phyloP scores from a whole-genome alignment of 352 stramenopile genomes.

The Globisporangium mamillatum region DNA sequence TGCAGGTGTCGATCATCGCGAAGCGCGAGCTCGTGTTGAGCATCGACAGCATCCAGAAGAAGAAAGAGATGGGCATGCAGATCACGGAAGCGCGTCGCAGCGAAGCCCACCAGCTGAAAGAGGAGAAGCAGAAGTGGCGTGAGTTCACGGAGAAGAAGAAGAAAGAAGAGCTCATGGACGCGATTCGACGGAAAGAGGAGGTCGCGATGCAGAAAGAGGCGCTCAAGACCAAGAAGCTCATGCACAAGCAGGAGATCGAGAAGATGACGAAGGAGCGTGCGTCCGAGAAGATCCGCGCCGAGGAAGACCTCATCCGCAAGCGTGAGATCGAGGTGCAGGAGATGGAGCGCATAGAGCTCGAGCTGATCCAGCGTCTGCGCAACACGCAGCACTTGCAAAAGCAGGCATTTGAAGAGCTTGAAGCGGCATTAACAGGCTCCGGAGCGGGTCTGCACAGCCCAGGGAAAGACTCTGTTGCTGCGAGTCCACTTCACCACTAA shows the following conservation, averaged over 20 bases:
- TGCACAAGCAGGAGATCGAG: conserved; percentile 70
- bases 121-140: conserved; percentile 81
- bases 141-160: conserved; percentile 65
- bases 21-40: conserved; percentile 78
- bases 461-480: conserved; percentile 20
- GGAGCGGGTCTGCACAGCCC: conserved; percentile 29
- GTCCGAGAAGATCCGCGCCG: conserved; percentile 53
- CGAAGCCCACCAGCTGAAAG: conserved; percentile 75
- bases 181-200: conserved; percentile 69
- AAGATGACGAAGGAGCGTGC: conserved; percentile 65
- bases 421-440: conserved; percentile 60
- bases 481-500: conserved; percentile 21
- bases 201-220: conserved; percentile 65
- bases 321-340: conserved; percentile 71
- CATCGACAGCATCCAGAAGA: conserved; percentile 79
- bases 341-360: conserved; percentile 78
- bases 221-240: conserved; percentile 60
- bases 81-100: conserved; percentile 59
- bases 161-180: conserved; percentile 58
- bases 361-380: conserved; percentile 78
- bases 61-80: conserved; percentile 70
- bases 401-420: conserved; percentile 81
- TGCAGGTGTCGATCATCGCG: conserved; percentile 62
- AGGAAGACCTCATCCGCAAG: conserved; percentile 60
- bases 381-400: conserved; percentile 86